Percentiles rank a stretch among this genome's conserved stretches.
Evolutionary conservation across 1,139 yeast species (phyloP).

Genomic region (Debaryomyces nepalensis): DNA sequence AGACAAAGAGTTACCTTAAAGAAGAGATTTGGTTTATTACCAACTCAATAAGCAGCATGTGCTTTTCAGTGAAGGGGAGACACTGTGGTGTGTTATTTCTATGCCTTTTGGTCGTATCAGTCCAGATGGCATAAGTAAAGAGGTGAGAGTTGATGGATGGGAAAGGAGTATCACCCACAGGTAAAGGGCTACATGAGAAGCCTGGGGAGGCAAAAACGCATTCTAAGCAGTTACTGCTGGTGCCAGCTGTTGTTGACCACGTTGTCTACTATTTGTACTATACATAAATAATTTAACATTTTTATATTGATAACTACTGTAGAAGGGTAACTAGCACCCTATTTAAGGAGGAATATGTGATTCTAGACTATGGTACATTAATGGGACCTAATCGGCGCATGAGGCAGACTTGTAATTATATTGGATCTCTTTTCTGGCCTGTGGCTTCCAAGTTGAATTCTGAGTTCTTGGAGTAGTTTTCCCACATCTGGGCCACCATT

Average conservation of each 20-base stretch:
- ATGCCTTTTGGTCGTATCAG: neutral
- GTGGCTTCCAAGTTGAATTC: conserved; percentile 76
- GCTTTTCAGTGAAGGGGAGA: neutral
- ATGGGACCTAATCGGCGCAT: too few relatives aligned
- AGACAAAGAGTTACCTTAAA: conserved; percentile 98
- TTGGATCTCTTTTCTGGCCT: conserved; percentile 62
- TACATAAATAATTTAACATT: conserved; percentile 11
- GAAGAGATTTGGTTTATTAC: conserved; percentile 89
- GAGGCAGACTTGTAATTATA: conserved; percentile 26
- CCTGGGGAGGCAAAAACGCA: too few relatives aligned
- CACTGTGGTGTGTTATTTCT: neutral
- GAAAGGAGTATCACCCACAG: neutral
- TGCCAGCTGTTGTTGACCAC: neutral
- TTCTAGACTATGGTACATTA: neutral
- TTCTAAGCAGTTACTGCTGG: neutral
- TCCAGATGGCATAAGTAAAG: neutral
- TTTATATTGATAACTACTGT: conserved; percentile 7
- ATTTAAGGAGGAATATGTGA: too few relatives aligned
- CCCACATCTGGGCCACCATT: conserved; percentile 81
- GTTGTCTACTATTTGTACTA: conserved; percentile 9
- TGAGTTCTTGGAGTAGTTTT: conserved; percentile 71
- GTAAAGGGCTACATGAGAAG: too few relatives aligned
- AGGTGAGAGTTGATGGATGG: neutral
- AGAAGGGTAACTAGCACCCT: neutral
- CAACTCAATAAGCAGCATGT: conserved; percentile 64